Base-by-base conservation (phyloP, 306 rosid species). In the Calophaca sinica region DNA sequence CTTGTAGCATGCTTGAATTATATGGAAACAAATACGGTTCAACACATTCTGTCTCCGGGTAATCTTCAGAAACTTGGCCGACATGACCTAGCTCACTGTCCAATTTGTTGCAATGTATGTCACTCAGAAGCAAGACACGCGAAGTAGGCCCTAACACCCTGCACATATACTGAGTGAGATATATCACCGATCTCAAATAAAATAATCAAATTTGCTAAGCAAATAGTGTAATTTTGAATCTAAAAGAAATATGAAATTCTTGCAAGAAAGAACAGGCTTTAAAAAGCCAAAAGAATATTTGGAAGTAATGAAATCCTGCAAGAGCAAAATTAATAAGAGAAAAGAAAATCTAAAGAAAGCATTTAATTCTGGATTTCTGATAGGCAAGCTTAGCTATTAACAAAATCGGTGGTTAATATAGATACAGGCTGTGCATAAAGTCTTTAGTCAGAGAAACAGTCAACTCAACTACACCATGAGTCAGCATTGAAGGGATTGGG, bases 1-100 rank as follows among this genome's bases (percentile, higher is more conserved):
- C 42, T 49, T 70, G 81, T 42, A 74, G 50, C 52, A 62, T 14
- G 35, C 28, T 73, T 5, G 87, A 72, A 36, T 82, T 75, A 66
- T 72, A 85, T 48, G 77, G 63, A 77, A 31, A 36, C 51, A 83
- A 28, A 76, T 89, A 72, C 9, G 98, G 96, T 76, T 93, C 94
- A 49, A 52, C 35, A 93, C 96, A 87, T 39, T 86, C 98, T 26
- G 44, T 59, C 32, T 83, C 89, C 2, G 82, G 74, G 31, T 81
- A 90, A 72, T 42, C 81, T 3, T 86, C 61, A 41, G 87, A 84
- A 81, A 45, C 79, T 50, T 65, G 81, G 20, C 15, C 79, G 28
- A 28, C 44, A 62, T 29, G 74, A 48, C 75, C 75, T 54, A 58
- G 74, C 33, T 78, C 82, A 10, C 62, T 66, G 46, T 75, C 86